Evolutionary conservation across 352 stramenopile genomes (phyloP).

Genomic region (Pythium volutum): DNA sequence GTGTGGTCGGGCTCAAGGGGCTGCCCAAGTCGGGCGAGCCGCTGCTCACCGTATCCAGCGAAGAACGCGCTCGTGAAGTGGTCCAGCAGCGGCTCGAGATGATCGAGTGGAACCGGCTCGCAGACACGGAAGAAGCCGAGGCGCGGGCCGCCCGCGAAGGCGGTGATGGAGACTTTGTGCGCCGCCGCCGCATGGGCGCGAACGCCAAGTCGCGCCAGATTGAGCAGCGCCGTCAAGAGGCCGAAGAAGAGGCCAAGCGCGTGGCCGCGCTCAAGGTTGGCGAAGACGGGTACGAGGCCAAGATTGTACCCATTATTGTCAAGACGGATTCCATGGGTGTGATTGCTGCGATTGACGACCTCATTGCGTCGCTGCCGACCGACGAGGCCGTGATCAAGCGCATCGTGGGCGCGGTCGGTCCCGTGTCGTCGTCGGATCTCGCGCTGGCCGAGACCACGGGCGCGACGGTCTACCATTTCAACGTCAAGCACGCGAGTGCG

Average conservation of each 20-base stretch:
- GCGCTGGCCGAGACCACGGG: constrained; percentile 78
- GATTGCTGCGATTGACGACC: constrained; percentile 91
- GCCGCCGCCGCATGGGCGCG: constrained; percentile 46
- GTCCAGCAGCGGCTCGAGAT: constrained; percentile 66
- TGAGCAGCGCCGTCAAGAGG: constrained; percentile 60
- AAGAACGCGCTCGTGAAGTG: constrained; percentile 81
- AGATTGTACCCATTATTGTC: constrained; percentile 96
- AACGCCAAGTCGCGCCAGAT: constrained; percentile 65
- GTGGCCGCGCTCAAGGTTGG: constrained; percentile 63
- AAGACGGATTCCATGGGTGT: constrained; percentile 98
- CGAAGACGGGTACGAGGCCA: constrained; percentile 85
- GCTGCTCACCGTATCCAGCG: constrained; percentile 65
- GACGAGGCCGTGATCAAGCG: constrained; percentile 76
- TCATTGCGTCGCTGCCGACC: constrained; percentile 67
- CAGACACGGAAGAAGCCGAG: constrained; percentile 50
- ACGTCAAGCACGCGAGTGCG: constrained; percentile 68
- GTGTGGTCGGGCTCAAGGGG: constrained; percentile 83
- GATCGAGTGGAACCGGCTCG: constrained; percentile 75
- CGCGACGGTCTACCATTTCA: constrained; percentile 88
- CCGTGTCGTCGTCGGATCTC: constrained; percentile 82
- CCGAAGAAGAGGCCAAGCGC: constrained; percentile 65
- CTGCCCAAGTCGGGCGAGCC: constrained; percentile 76
- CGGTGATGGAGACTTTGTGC: constrained; percentile 15
- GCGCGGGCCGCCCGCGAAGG: constrained; percentile 27
- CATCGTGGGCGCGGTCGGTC: constrained; percentile 80